Percentiles rank a stretch among this genome's conserved stretches.
Conservation (phyloP, 176 grass and related monocot genomes). For the Oryza meridionalis region DNA sequence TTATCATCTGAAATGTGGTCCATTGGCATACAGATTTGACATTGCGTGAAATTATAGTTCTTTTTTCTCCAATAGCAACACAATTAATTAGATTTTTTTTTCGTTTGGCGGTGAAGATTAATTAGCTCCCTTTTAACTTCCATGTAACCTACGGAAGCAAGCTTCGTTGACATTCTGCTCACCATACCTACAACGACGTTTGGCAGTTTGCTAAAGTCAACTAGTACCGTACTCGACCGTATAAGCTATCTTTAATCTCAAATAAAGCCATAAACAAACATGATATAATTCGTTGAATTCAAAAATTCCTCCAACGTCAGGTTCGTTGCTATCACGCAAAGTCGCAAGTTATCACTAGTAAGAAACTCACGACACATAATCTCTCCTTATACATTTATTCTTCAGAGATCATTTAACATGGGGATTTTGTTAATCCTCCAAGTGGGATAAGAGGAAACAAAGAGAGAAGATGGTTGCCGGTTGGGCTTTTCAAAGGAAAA, state of each 20-base stretch:
- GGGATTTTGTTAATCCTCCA: too few species aligned
- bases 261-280: neutral
- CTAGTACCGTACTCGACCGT: neutral
- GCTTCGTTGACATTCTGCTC: neutral
- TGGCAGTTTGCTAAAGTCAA: neutral
- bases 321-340: neutral
- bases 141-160: neutral
- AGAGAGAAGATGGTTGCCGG: too few species aligned
- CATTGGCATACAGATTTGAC: neutral
- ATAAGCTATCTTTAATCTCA: neutral
- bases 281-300: neutral
- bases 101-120: neutral
- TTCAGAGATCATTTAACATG: too few species aligned
- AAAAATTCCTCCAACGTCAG: neutral
- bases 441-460: too few species aligned
- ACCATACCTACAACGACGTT: neutral
- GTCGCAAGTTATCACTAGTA: too few species aligned
- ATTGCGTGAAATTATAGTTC: neutral
- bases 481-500: too few species aligned
- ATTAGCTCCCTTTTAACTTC: too few species aligned
- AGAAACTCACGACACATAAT: too few species aligned
- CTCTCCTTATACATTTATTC: too few species aligned
- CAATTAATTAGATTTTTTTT: too few species aligned
- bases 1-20: neutral
- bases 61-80: neutral